Evolutionary conservation across 2,329 filamentous ascomycete genomes (phyloP).

Genomic region (Claviceps maximensis): DNA sequence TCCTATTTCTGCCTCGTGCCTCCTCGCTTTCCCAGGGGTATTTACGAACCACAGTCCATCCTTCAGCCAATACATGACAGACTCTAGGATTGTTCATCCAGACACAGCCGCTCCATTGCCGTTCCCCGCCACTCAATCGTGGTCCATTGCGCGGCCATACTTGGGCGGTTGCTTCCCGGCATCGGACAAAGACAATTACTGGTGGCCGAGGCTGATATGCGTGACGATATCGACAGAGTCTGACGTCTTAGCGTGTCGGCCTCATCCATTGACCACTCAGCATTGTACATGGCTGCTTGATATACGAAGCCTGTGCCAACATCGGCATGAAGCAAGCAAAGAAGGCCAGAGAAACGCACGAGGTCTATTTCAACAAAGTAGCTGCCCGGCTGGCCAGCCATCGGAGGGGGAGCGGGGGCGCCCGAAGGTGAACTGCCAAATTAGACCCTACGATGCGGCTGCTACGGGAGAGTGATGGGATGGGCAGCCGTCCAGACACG

Average conservation of each 20-base stretch:
- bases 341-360: neutral
- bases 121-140: neutral
- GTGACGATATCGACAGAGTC: neutral
- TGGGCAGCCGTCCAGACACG: slow-evolving; percentile 5
- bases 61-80: neutral
- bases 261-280: neutral
- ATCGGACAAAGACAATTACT: neutral
- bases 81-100: neutral
- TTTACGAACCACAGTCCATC: neutral
- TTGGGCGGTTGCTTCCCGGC: neutral
- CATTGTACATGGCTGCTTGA: neutral
- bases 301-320: neutral
- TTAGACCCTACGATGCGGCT: slow-evolving; percentile 5
- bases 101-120: neutral
- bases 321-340: neutral
- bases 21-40: neutral
- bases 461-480: neutral
- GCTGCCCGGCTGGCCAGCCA: neutral
- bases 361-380: neutral
- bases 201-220: neutral
- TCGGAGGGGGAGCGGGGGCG: neutral
- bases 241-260: neutral
- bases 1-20: neutral
- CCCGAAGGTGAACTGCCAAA: neutral
- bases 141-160: neutral